These are phyloP conservation scores for Cladosporium oxysporum DNA, from an alignment of 2,329 filamentous ascomycete genomes.

Conservation along the genomic window DNA sequence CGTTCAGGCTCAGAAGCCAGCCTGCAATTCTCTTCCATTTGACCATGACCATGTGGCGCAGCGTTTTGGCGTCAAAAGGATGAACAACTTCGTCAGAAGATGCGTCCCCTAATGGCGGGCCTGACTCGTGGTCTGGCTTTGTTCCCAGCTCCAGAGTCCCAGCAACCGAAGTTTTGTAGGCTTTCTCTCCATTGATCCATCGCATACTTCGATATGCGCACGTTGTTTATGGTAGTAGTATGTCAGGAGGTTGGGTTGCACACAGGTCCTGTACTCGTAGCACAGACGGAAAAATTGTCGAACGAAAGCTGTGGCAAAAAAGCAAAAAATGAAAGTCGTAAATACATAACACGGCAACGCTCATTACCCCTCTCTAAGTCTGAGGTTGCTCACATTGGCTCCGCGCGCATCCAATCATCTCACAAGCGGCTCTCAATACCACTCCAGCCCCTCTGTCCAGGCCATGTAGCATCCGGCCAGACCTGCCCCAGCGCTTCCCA, in stretches of 20 bases:
- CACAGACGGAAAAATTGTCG: not conserved
- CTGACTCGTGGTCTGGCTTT: not conserved
- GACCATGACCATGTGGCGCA: not conserved
- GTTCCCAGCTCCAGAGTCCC: not conserved
- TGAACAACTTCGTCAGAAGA: not conserved
- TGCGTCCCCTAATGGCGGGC: not conserved
- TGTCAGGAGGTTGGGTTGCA: too few species aligned
- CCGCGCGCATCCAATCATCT: not conserved
- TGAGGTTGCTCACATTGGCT: not conserved
- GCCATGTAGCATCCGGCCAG: slow-evolving; percentile 89
- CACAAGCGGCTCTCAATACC: slow-evolving; percentile 78
- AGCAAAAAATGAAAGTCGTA: not conserved
- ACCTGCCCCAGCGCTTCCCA: slow-evolving; percentile 91
- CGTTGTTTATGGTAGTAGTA: too few species aligned
- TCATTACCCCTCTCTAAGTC: not conserved
- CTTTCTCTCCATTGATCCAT: not conserved
- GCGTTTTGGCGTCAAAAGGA: not conserved
- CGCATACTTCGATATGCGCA: too few species aligned
- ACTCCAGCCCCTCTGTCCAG: slow-evolving; percentile 68
- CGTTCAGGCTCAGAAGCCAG: not conserved
- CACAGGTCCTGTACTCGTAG: not conserved
- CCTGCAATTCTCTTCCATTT: not conserved
- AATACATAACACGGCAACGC: not conserved
- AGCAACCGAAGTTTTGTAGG: not conserved
- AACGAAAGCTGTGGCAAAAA: not conserved